Percentiles rank a stretch among this genome's conserved stretches.
Evolutionary conservation across 345 rosid species (phyloP).

Genomic region (Eutrema japonicum): DNA sequence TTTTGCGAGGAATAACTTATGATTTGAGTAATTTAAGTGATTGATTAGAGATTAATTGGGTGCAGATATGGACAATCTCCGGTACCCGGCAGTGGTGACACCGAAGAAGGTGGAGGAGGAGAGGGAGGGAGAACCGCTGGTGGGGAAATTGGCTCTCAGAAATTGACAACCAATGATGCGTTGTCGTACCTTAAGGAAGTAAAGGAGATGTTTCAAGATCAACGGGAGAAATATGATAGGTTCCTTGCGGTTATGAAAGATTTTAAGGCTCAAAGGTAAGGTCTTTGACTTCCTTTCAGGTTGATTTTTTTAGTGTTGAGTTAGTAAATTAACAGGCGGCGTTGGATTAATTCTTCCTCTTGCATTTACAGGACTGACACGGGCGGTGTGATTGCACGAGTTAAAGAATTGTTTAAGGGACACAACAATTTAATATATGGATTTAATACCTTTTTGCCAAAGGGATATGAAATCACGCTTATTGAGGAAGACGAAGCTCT

Average conservation of each 20-base stretch:
- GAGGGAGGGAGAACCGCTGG: conserved; percentile 38
- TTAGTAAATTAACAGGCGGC: neutral
- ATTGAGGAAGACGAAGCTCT: conserved; percentile 60
- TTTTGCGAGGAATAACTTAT: conserved; percentile 3
- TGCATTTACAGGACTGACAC: conserved; percentile 77
- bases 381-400: conserved; percentile 91
- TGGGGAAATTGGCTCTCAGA: conserved; percentile 50
- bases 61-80: conserved; percentile 53
- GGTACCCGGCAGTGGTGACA: conserved; percentile 44
- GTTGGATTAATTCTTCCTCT: conserved; percentile 16
- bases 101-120: conserved; percentile 32
- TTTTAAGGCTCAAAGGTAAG: conserved; percentile 92
- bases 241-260: conserved; percentile 97
- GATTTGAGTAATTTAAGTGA: conserved; percentile 4
- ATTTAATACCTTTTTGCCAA: conserved; percentile 94
- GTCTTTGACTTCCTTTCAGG: neutral
- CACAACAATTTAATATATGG: conserved; percentile 87
- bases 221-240: conserved; percentile 79
- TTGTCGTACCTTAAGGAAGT: conserved; percentile 82
- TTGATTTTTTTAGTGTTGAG: neutral
- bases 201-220: conserved; percentile 90
- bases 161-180: conserved; percentile 85
- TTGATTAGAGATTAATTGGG: conserved; percentile 30
- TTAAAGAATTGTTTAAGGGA: conserved; percentile 89
- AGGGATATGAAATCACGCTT: conserved; percentile 86